Evolutionary conservation across 2,329 filamentous ascomycete species (phyloP), one percentile per base, ranked within the genome.

Genomic region (Fusarium scirpi): DNA sequence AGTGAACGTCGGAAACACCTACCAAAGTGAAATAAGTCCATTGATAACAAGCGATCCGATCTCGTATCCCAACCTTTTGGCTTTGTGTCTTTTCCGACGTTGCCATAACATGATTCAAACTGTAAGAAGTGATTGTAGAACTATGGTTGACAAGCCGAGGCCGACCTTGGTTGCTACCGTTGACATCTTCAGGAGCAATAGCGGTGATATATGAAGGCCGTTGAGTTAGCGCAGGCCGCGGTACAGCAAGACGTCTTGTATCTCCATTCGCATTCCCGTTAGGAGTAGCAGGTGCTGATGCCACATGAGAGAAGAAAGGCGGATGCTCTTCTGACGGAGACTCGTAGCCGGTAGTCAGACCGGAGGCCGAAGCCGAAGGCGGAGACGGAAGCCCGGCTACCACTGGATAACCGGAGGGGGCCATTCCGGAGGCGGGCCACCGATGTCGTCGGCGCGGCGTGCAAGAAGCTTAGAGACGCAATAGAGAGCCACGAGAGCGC

Each of bases 21-120:
- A 75, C 73, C 73, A 86, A 86, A 24, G 92, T 93, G 74, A 94
- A 95, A 85, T 90, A 95, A 0, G 92, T 94, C 92, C 92, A 95
- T 72, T 82, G 83, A 67, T 84, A 84, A 64, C 84, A 87, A 43
- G 81, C 82, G 62, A 88, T 84, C 38, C 86, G 80, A 65, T 87
- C 86, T 40, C 82, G 80, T 49, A 87, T 73, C 18, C 84, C 78
- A 47, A 86, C 79, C 47, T 78, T 82, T n/a, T 65, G 75, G 1
- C 38, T 53, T 12, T 68, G 46, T 16, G 65, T 51, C 45, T 76
- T 78, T 54, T 78, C 76, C 18, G 74, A 72, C 52, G 76, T 75
- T 40, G 77, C 76, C 34, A 82, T 74, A 61, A 82, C 74, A 64
- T 78, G 74, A 38, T 81, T 79, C 32, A 82, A 69, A 45, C 69